Conservation (phyloP, 2,329 filamentous ascomycete genomes). For the Xylaria sp. region DNA sequence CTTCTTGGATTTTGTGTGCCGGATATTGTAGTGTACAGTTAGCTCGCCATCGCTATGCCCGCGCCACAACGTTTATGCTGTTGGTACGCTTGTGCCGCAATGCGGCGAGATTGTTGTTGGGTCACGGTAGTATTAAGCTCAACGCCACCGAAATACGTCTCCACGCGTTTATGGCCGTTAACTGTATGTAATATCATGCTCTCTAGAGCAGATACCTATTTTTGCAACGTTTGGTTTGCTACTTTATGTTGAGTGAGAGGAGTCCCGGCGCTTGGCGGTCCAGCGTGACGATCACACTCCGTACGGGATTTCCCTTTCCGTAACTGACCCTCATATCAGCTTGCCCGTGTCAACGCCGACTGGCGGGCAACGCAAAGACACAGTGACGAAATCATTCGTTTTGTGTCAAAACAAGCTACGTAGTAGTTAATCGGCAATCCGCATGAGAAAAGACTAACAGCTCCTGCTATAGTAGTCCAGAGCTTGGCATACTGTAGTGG, state of each 20-base stretch:
- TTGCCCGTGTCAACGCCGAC: conserved; percentile 1
- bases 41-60: conserved; percentile 2
- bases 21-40: conserved; percentile 1
- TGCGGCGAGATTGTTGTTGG: conserved; percentile 3
- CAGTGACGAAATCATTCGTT: not conserved
- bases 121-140: conserved; percentile 14
- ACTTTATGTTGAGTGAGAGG: not conserved
- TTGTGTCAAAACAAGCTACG: conserved; percentile 1
- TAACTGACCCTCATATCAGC: not conserved
- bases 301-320: conserved; percentile 25
- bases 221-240: not conserved
- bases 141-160: conserved; percentile 11
- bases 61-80: conserved; percentile 5
- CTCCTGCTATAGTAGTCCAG: not conserved
- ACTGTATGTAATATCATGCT: not conserved
- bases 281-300: conserved; percentile 13
- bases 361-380: conserved; percentile 14
- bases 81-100: conserved; percentile 13
- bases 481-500: conserved; percentile 12
- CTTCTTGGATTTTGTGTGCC: not conserved
- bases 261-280: conserved; percentile 9
- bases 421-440: not conserved
- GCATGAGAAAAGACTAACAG: conserved; percentile 13
- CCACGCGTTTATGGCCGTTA: not conserved
- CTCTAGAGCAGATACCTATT: not conserved